phyloP scores from a whole-genome alignment of 305 asterid genomes.

The Fraxinus sp. region DNA sequence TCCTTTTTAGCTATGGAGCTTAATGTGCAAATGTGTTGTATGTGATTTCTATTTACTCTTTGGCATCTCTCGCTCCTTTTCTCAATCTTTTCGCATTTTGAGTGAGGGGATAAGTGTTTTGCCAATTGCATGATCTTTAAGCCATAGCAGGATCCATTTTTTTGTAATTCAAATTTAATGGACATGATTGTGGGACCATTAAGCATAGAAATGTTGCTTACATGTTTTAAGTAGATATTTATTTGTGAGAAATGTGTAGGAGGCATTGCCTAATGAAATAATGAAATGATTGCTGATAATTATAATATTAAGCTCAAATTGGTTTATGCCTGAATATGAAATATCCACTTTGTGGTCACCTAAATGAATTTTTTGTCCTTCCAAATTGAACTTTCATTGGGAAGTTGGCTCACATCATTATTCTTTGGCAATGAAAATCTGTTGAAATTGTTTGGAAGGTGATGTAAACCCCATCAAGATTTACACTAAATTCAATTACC shows the following conservation, averaged over 20 bases:
- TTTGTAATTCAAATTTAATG: not conserved
- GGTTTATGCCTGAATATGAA: not conserved
- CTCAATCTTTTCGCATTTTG: not conserved
- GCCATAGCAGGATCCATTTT: not conserved
- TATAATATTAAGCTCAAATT: not conserved
- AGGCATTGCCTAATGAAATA: not conserved
- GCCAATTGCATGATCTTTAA: not conserved
- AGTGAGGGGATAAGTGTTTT: not conserved
- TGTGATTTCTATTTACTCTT: not conserved
- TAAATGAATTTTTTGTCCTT: constrained; percentile 9
- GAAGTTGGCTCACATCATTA: constrained; percentile 4
- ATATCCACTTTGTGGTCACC: constrained; percentile 9
- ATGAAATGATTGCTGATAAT: not conserved
- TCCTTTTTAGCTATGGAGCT: not conserved
- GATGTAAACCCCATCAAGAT: constrained; percentile 11
- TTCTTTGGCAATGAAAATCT: constrained; percentile 7
- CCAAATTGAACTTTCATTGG: not conserved
- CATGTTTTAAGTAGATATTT: not conserved
- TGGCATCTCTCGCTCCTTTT: not conserved
- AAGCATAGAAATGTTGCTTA: not conserved
- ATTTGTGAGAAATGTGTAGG: not conserved
- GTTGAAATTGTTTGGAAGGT: constrained; percentile 14
- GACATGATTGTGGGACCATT: not conserved
- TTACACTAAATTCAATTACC: not conserved
- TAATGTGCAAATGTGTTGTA: not conserved